These are phyloP conservation scores for Leccinellum luteum DNA, from an alignment of 768 basidiomycete species.

Conservation along the genomic window DNA sequence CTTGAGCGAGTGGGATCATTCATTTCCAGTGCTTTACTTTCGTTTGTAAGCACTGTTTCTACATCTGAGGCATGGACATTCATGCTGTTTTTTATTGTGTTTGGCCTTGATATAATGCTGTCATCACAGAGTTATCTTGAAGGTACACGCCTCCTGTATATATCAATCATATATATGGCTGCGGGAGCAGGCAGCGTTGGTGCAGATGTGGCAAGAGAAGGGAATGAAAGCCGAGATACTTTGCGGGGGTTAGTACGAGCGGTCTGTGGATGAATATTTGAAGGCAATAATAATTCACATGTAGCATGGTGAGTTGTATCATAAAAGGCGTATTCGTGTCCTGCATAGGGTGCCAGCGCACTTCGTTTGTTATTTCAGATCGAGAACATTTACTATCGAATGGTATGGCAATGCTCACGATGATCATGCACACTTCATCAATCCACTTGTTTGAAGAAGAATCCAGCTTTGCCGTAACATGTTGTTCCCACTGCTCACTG, in stretches of 20 bases:
- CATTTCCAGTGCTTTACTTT: no score
- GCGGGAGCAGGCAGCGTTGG: conserved; percentile 78
- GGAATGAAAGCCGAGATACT: conserved; percentile 45
- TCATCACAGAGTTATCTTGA: no score
- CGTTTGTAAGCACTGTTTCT: no score
- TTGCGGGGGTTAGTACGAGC: conserved; percentile 66
- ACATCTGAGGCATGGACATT: no score
- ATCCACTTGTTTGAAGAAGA: conserved; percentile 76
- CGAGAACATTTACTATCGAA: no score
- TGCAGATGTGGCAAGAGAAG: conserved; percentile 77
- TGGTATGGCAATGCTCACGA: conserved; percentile 21
- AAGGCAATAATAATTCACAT: conserved; percentile 54
- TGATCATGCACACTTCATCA: conserved; percentile 58
- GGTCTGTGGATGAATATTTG: conserved; percentile 76
- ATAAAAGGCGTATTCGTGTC: conserved; percentile 37
- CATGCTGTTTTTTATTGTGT: no score
- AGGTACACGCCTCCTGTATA: conserved; percentile 44
- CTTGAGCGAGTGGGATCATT: no score
- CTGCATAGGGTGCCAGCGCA: conserved; percentile 44
- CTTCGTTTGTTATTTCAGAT: conserved; percentile 23
- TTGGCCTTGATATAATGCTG: no score
- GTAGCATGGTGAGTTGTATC: conserved; percentile 48
- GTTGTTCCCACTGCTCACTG: conserved; percentile 57
- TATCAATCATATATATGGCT: conserved; percentile 72
- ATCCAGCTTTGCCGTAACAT: conserved; percentile 69